Conservation (phyloP, 1,284 basidiomycete genomes). For the Violaceomyces palustris region DNA sequence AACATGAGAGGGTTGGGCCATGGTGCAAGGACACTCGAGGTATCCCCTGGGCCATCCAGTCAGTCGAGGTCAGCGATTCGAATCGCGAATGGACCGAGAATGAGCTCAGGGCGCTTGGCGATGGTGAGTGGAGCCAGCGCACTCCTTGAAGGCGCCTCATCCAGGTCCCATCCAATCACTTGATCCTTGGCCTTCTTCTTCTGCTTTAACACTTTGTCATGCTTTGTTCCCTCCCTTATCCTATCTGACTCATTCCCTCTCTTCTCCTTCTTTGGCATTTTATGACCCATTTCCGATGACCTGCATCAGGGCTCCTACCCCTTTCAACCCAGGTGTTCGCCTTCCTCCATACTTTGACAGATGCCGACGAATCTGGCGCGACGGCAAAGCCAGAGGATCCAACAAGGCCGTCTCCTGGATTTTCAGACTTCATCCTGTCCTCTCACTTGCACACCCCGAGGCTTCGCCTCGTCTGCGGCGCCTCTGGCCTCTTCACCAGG, state of each 20-base stretch:
- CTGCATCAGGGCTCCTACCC: constrained; percentile 5
- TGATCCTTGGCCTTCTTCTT: neutral
- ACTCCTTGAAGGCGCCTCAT: neutral
- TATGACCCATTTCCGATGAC: neutral
- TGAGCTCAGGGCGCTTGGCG: constrained; percentile 21
- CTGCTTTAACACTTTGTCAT: neutral
- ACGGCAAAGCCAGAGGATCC: constrained; percentile 77
- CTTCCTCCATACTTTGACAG: constrained; percentile 63
- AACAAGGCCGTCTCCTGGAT: constrained; percentile 55
- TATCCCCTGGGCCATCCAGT: constrained; percentile 31
- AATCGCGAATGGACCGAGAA: constrained; percentile 34
- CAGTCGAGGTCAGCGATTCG: constrained; percentile 16
- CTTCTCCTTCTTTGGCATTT: no score
- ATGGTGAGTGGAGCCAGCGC: constrained; percentile 11
- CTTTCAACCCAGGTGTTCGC: constrained; percentile 13
- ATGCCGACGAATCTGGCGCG: constrained; percentile 66
- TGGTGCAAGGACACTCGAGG: constrained; percentile 35
- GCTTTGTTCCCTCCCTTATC: no score
- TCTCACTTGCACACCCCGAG: constrained; percentile 65
- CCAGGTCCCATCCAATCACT: neutral
- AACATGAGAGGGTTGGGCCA: no score
- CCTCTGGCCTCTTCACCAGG: constrained; percentile 61
- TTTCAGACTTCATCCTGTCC: constrained; percentile 66
- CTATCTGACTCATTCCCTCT: no score
- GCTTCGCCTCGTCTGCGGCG: constrained; percentile 63